These are phyloP conservation scores for Datura wrightii DNA, from an alignment of 257 asterid genomes.

Conservation along the genomic window DNA sequence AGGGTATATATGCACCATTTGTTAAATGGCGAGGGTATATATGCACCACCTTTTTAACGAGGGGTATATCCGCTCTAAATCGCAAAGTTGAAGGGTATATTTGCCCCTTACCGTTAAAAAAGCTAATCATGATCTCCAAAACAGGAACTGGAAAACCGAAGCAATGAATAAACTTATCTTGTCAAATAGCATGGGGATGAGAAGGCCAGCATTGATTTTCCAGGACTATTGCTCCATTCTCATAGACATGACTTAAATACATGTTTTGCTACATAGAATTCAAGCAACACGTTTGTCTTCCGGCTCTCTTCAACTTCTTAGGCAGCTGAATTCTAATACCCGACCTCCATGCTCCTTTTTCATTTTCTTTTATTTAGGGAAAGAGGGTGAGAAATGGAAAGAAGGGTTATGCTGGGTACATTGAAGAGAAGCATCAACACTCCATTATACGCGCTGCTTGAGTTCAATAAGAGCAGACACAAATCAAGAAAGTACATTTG, in stretches of 20 bases:
- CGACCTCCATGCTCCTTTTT: neutral
- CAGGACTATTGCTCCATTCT: neutral
- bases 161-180: neutral
- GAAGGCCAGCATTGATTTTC: neutral
- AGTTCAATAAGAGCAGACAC: neutral
- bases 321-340: neutral
- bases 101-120: neutral
- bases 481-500: constrained; percentile 10
- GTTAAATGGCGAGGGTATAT: too few species aligned
- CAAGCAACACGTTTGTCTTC: constrained; percentile 13
- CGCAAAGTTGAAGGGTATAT: too few species aligned
- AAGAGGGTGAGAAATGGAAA: constrained; percentile 22
- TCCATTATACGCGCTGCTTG: neutral
- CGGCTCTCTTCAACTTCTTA: neutral
- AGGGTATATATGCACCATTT: too few species aligned
- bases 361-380: neutral
- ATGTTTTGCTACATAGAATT: constrained; percentile 20
- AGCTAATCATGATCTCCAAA: neutral
- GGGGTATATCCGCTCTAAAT: too few species aligned
- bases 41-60: too few species aligned
- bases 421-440: neutral
- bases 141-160: neutral
- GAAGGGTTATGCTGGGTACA: neutral
- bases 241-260: neutral
- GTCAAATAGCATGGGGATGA: neutral